These are phyloP conservation scores for Backusella westeae DNA, from an alignment of 192 early-diverging fungal species.

Conservation along the genomic window DNA sequence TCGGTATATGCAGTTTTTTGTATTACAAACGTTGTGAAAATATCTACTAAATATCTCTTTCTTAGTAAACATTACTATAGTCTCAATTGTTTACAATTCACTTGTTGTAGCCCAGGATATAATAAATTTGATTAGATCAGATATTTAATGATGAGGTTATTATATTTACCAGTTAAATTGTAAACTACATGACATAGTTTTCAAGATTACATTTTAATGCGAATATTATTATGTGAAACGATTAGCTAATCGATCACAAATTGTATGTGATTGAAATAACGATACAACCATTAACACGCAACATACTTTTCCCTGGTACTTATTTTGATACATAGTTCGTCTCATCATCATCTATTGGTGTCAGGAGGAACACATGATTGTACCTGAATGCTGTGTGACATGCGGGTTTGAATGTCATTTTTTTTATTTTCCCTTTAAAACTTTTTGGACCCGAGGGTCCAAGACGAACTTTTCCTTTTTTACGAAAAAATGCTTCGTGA, in stretches of 20 bases:
- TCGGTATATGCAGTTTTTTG: too few relatives aligned
- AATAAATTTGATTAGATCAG: too few relatives aligned
- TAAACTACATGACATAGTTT: neutral
- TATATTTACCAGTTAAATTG: neutral
- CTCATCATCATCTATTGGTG: neutral
- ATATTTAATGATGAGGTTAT: too few relatives aligned
- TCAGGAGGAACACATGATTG: neutral
- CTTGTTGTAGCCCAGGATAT: too few relatives aligned
- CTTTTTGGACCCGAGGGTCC: neutral
- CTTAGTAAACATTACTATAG: too few relatives aligned
- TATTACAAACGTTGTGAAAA: too few relatives aligned
- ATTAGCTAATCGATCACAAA: neutral
- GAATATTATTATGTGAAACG: neutral
- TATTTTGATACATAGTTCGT: neutral
- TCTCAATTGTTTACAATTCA: too few relatives aligned
- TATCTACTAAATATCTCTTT: too few relatives aligned
- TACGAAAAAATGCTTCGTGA: neutral
- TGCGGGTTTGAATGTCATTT: neutral
- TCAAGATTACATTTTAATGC: neutral
- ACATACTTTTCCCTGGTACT: neutral
- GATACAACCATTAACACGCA: neutral
- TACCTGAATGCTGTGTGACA: slow-evolving; percentile 4
- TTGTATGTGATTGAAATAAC: neutral
- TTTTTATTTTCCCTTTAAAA: neutral
- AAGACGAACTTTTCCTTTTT: neutral